Evolutionary conservation across 805 yeast genomes (phyloP), one percentile per base, ranked within the genome.

Genomic region (Yarrowia sp.): DNA sequence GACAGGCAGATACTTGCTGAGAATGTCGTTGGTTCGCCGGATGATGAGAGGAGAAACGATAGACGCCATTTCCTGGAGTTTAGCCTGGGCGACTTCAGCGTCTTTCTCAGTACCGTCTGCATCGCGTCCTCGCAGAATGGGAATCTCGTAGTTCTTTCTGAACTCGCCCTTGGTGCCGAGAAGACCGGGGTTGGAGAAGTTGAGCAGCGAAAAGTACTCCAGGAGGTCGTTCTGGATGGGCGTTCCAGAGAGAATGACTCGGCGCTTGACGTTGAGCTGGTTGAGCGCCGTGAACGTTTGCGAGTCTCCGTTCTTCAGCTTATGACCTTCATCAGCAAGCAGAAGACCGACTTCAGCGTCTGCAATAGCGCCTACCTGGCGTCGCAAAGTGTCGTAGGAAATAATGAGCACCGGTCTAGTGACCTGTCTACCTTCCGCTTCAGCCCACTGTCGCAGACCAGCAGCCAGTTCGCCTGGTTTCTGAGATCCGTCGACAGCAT

Each of bases 211-310:
- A 70, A 91, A 94, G 74, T 93, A 93, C 74, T 93, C 99, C 0
- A 96, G 86, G 33, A 93, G 77, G 76, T 93, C 98, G 69, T 93
- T 93, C 73, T 93, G 99, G 66, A 93, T 92, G 0, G 99, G 99
- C 0, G 99, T 93, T 36, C 99, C 99, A 1, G 97, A 90, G 21
- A 93, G 76, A 66, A 93, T 93, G 7, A 93, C 97, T 63, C 99
- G 80, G 69, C 99, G 79, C 55, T 86, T 84, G 71, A 96, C 93
- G 58, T 87, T 84, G 62, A 94, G 79, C n/a, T 90, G 81, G 68
- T 90, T 85, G 39, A 93, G 78, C 0, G 97, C 90, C 0, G 90
- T 89, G 68, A 91, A 93, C 0, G 99, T 94, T 61, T 87, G 80
- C 0, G 97, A 90, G 35, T 93, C 98, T 16, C 96, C 96, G 71